Base-by-base conservation (phyloP, 768 basidiomycete genomes). In the Suillus tomentosus region DNA sequence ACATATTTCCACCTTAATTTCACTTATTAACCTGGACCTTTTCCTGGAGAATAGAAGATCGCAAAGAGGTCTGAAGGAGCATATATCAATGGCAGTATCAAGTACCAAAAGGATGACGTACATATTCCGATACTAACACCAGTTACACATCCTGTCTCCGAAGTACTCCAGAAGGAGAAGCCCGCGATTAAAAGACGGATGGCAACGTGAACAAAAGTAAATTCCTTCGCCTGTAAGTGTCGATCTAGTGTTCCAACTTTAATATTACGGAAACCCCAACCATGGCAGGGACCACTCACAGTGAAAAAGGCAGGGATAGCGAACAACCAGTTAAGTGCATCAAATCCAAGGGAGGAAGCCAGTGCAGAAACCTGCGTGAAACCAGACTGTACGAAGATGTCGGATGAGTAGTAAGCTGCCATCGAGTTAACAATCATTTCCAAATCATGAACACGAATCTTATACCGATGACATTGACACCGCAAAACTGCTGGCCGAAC, bases 41-140 rank as follows among this genome's bases (percentile, higher is more conserved):
- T 92, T 65, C 92, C 92, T 1, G 90, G 91, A 0, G 89, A 91
- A 74, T 94, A 93, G 74, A 88, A 89, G 63, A 87, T 78, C 2
- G 79, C 79, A 68, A 84, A 90, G 3, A 86, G 80, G 71, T 85
- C 74, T 75, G 40, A 17, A 9, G 14, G 4, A 27, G 5, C 7
- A 5, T 19, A 31, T 17, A 36, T 75, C 19, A 75, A 64, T 31
- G 5, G n/a, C 27, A 10, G 31, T 17, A 11, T 31, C n/a, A 13
- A 8, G 14, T 1, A 11, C 3, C 15, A 40, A 37, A 19, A 43
- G 1, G 19, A 36, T 34, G 48, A 0, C 75, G 48, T 34, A 76
- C 74, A 88, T 62, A 86, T 82, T n/a, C 85, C 82, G 3, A 86
- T 65, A 5, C 84, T 73, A 48, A 88, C 81, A 11, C 85, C 78